phyloP scores from a whole-genome alignment of 108 stramenopile genomes.

The Cyclotella baltica region DNA sequence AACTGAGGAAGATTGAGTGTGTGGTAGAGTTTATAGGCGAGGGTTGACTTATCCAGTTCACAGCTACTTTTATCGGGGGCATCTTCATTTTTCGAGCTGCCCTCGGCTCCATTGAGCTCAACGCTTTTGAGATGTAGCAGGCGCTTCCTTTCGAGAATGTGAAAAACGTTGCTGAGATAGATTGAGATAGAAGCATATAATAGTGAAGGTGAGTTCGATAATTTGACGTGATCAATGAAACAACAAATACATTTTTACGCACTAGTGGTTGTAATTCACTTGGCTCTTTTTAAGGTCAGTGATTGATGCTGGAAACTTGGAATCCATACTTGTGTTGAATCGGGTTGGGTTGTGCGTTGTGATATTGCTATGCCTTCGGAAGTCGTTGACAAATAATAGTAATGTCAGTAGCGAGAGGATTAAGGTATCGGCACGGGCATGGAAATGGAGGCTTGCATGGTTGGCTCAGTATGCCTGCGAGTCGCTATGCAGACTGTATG shows the following conservation, averaged over 20 bases:
- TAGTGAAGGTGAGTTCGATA: too few species aligned
- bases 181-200: too few species aligned
- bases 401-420: too few species aligned
- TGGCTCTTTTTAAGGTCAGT: constrained; percentile 1
- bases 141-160: constrained; percentile 27
- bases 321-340: background rate
- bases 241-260: too few species aligned
- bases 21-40: background rate
- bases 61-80: background rate
- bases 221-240: too few species aligned
- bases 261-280: constrained; percentile 22
- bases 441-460: too few species aligned
- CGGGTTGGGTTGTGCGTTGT: too few species aligned
- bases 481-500: too few species aligned
- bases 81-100: background rate
- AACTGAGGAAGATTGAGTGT: constrained; percentile 12
- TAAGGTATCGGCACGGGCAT: too few species aligned
- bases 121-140: constrained; percentile 6
- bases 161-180: constrained; percentile 29
- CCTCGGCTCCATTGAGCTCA: background rate
- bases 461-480: too few species aligned
- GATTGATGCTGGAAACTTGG: background rate
- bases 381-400: too few species aligned
- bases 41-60: background rate
- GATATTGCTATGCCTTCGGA: too few species aligned